Evolutionary conservation across 2,329 filamentous ascomycete genomes (phyloP), one percentile per base, ranked within the genome.

Genomic region (Colletotrichum siamense): DNA sequence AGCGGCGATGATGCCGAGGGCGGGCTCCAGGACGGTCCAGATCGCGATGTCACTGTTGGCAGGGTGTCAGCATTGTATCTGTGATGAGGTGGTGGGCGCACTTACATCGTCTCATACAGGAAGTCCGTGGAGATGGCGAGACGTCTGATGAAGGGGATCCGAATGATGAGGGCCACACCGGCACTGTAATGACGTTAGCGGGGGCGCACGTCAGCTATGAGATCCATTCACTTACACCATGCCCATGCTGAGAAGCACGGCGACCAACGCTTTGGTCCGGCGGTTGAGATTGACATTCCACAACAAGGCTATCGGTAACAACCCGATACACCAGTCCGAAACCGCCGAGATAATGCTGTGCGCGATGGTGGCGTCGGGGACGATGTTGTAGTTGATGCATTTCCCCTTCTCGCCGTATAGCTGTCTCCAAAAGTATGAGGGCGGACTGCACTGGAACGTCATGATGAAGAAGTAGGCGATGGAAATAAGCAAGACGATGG

Each of bases 241-340:
- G 15, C 86, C 89, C 82, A 91, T 86, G 55, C 87, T 85, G 4
- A 91, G 80, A 64, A 92, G 85, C 4, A 86, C 78, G 6, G 85
- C 86, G 32, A 91, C 83, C 18, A 86, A 82, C 8, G 86, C 69
- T 78, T 90, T 91, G 5, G 86, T 88, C 49, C 84, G 83, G 52
- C 80, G 81, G 57, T 86, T 87, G 82, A 91, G 88, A 73, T 88
- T 86, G 44, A 91, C 83, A 24, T 86, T 82, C 87, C 88, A 90
- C 0, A 91, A 82, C 52, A 91, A 85, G 15, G 86, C 85, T 8
- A 90, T 84, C 1, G 90, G 90, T 6, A 91, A 80, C 5, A 89
- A 79, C 3, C 87, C 89, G 15, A 91, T 84, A 2, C 85, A 84
- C 82, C 88, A 88, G 77, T 92, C 89, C 59, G 84, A 86, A 7